A percentile compares a stretch with the other conserved stretches of the same genome.
Conservation (phyloP, 306 rosid species). For the Citrullus mucosospermus region DNA sequence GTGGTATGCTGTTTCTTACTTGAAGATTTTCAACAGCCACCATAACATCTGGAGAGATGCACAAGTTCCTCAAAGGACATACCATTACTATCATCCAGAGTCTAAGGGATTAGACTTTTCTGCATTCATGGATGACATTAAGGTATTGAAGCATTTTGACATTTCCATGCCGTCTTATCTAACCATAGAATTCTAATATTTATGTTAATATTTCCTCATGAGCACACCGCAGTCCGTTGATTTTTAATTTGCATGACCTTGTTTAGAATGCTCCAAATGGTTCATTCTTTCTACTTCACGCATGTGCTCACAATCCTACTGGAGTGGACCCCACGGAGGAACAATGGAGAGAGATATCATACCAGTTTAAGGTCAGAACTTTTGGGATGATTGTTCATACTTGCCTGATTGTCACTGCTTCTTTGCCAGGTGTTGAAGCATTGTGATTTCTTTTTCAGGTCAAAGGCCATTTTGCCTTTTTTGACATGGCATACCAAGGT, state of each 20-base stretch:
- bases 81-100: constrained; percentile 86
- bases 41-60: constrained; percentile 99
- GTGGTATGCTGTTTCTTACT: constrained; percentile 9
- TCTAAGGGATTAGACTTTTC: constrained; percentile 77
- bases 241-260: neutral
- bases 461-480: constrained; percentile 82
- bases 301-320: constrained; percentile 98
- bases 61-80: constrained; percentile 65
- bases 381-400: neutral
- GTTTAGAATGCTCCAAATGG: constrained; percentile 85
- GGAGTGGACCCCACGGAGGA: constrained; percentile 93
- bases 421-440: neutral
- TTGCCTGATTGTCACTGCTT: neutral
- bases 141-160: constrained; percentile 16
- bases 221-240: neutral
- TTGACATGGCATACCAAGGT: constrained; percentile 99
- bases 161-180: neutral
- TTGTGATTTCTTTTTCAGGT: constrained; percentile 35
- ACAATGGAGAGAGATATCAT: constrained; percentile 89
- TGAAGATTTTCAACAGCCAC: constrained; percentile 45
- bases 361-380: constrained; percentile 49
- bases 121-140: constrained; percentile 65
- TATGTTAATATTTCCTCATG: neutral
- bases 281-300: constrained; percentile 92
- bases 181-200: too few species aligned